Percentiles rank a stretch among this genome's conserved stretches.
Conservation (phyloP, 2,329 filamentous ascomycete species). For the Pseudogymnoascus sp. region DNA sequence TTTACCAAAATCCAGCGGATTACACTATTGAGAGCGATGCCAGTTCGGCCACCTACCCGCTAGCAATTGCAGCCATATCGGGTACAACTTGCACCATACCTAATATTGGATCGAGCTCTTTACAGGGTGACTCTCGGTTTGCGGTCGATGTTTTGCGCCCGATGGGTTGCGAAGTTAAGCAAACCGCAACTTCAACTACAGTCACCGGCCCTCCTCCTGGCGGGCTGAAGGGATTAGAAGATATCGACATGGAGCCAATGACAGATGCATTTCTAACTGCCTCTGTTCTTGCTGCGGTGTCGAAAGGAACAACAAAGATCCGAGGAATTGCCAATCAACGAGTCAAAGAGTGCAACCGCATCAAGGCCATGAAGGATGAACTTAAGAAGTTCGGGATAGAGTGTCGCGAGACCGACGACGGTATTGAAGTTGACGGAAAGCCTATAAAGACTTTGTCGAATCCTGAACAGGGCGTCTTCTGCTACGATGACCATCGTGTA, state of each 20-base stretch:
- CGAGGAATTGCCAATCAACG: slow-evolving; percentile 94
- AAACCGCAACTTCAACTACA: slow-evolving; percentile 79
- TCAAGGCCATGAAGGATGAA: slow-evolving; percentile 89
- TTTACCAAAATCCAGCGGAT: slow-evolving; percentile 74
- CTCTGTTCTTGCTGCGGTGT: slow-evolving; percentile 84
- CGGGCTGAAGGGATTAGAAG: slow-evolving; percentile 62
- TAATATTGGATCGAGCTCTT: slow-evolving; percentile 85
- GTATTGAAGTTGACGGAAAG: slow-evolving; percentile 65
- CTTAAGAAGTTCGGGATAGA: slow-evolving; percentile 86
- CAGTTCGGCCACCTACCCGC: slow-evolving; percentile 91
- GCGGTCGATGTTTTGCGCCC: slow-evolving; percentile 81
- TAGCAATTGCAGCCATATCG: slow-evolving; percentile 90
- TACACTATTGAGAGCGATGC: slow-evolving; percentile 96
- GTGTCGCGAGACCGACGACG: slow-evolving; percentile 84
- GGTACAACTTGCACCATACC: slow-evolving; percentile 93
- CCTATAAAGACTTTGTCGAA: slow-evolving; percentile 41
- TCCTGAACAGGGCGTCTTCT: slow-evolving; percentile 66
- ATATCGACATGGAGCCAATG: slow-evolving; percentile 98
- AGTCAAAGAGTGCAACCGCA: slow-evolving; percentile 97
- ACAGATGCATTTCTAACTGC: slow-evolving; percentile 96
- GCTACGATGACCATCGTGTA: slow-evolving; percentile 95
- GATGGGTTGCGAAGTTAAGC: slow-evolving; percentile 88
- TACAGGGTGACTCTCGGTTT: slow-evolving; percentile 93
- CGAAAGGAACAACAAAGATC: slow-evolving; percentile 75
- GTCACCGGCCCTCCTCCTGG: slow-evolving; percentile 81